Percentiles rank a stretch among this genome's conserved stretches.
These are phyloP conservation scores for Ambrosiella beaveri DNA, from an alignment of 2,329 filamentous ascomycete genomes.

Conservation along the genomic window DNA sequence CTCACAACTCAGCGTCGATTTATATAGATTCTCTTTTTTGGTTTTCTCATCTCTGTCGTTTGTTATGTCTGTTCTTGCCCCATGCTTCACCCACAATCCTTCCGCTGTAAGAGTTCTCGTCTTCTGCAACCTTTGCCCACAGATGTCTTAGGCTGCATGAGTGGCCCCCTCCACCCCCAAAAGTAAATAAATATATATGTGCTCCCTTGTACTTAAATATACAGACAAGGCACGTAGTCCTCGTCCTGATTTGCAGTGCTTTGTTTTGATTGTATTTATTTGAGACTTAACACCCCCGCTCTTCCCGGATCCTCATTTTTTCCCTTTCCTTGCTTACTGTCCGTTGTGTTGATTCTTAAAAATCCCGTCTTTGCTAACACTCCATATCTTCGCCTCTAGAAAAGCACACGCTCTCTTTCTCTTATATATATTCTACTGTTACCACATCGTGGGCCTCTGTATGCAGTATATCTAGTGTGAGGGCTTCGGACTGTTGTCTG, in stretches of 20 bases:
- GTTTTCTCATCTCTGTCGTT: no score
- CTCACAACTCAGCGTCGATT: neutral
- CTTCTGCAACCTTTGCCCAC: neutral
- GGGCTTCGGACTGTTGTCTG: no score
- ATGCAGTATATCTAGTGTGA: no score
- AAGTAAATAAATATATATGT: neutral
- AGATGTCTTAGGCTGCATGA: no score
- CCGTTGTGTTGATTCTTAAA: neutral
- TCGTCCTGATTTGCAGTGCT: neutral
- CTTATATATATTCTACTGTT: no score
- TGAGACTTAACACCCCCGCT: neutral
- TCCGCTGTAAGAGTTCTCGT: neutral
- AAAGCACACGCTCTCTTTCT: no score
- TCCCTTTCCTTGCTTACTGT: neutral
- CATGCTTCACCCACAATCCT: conserved; percentile 2
- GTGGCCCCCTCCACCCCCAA: no score
- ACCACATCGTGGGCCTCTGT: no score
- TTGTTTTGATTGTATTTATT: neutral
- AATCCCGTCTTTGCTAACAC: no score
- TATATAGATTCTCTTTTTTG: neutral
- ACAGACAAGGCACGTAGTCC: neutral
- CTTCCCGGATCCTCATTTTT: neutral
- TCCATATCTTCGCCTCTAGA: neutral
- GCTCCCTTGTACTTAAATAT: neutral
- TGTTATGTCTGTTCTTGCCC: neutral